Base-by-base conservation (phyloP, 331 rosid species). In the Malus hybrid region DNA sequence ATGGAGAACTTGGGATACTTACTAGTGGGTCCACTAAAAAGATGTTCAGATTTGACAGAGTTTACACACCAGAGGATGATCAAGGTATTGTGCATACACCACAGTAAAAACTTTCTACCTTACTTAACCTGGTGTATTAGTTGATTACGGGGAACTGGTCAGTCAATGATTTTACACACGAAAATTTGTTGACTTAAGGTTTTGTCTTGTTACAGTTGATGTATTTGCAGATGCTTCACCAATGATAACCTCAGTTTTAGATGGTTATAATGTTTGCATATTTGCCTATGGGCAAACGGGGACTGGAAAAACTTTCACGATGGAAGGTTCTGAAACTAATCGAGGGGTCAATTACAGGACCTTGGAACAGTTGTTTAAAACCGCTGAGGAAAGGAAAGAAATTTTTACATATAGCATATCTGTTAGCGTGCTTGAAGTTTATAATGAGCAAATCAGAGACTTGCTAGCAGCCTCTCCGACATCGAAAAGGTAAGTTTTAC, bases 321-420 rank as follows among this genome's bases (percentile, higher is more conserved):
- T 71, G 82, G 82, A 90, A 81, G 96, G 96, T 75, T 80, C 90
- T 44, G 87, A 85, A 77, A 84, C 80, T 29, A 90, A 87, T 29
- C 81, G 96, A 82, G 96, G 96, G 76, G 93, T 90, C 57, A 90
- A 90, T 72, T 90, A 88, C 77, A 85, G 93, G 82, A 88, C 96
- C 63, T 87, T 90, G 70, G 93, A 85, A 74, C 90, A 80, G 61
- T 77, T 90, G 87, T 90, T 90, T 75, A 72, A 80, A 71, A 71
- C 79, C 56, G 84, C 90, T 64, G 81, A 82, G 72, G 90, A 90
- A 83, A 86, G 96, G 81, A 87, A 87, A 27, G 90, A 84, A 71
- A 82, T 86, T 69, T 83, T 83, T 70, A 60, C 76, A 16, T 90
- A 88, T 19, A 76, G 80, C 76, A 82, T 90, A 74, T 82, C 90